These are phyloP conservation scores for Aspergillus sp. DNA, from an alignment of 2,329 filamentous ascomycete species.

Conservation along the genomic window DNA sequence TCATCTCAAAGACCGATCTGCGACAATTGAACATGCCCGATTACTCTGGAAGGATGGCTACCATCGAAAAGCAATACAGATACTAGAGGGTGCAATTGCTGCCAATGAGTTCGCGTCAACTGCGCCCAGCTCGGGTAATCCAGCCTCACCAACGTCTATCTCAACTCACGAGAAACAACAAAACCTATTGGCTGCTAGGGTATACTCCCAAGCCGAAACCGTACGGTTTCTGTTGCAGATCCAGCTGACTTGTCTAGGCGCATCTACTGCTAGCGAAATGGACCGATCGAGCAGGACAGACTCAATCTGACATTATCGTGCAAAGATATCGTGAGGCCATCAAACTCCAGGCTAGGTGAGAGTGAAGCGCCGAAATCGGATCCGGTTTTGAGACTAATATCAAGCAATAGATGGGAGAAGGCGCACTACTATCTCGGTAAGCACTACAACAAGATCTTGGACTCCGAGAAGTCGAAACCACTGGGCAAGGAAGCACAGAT, in stretches of 20 bases:
- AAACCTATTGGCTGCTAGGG: slow-evolving; percentile 55
- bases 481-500: slow-evolving; percentile 76
- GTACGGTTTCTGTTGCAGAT: background rate
- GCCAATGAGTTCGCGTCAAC: slow-evolving; percentile 71
- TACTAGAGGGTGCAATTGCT: slow-evolving; percentile 82
- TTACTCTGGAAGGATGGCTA: slow-evolving; percentile 92
- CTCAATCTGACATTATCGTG: slow-evolving; percentile 77
- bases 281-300: slow-evolving; percentile 94
- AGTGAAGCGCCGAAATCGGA: background rate
- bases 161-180: slow-evolving; percentile 52
- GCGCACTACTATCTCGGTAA: slow-evolving; percentile 96
- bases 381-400: slow-evolving; percentile 9
- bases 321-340: slow-evolving; percentile 80
- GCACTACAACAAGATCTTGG: slow-evolving; percentile 94
- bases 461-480: slow-evolving; percentile 80
- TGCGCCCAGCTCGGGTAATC: slow-evolving; percentile 43
- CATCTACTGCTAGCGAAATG: slow-evolving; percentile 92
- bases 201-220: slow-evolving; percentile 23
- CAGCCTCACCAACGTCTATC: slow-evolving; percentile 40
- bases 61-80: slow-evolving; percentile 92
- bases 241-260: slow-evolving; percentile 56
- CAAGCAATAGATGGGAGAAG: slow-evolving; percentile 78
- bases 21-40: slow-evolving; percentile 91
- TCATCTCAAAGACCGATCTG: slow-evolving; percentile 79
- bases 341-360: slow-evolving; percentile 44